Evolutionary conservation across 169 alveolate genomes (phyloP).

Genomic region (Perkinsus olseni): DNA sequence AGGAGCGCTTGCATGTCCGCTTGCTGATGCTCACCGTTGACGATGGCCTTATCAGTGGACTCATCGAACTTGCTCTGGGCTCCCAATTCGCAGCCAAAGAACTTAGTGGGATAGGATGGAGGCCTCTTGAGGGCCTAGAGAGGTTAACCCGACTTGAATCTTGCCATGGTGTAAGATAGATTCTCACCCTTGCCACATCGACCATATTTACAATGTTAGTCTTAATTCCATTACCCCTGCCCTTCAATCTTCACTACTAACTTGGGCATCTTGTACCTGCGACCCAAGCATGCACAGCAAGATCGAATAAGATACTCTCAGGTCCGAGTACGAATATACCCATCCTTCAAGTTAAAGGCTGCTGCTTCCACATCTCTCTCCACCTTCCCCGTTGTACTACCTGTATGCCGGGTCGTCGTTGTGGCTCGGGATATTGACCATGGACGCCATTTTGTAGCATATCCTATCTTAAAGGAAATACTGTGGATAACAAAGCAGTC

Average conservation of each 20-base stretch:
- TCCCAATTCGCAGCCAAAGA: slow-evolving; percentile 89
- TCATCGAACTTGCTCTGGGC: slow-evolving; percentile 89
- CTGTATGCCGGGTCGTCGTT: slow-evolving; percentile 3
- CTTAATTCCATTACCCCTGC: slow-evolving; percentile 67
- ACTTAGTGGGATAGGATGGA: slow-evolving; percentile 83
- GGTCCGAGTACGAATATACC: too few relatives aligned
- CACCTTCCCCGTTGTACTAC: too few relatives aligned
- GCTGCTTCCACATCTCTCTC: too few relatives aligned
- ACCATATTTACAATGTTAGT: slow-evolving; percentile 92
- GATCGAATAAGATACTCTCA: too few relatives aligned
- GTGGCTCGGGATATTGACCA: neutral
- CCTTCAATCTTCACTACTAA: slow-evolving; percentile 42
- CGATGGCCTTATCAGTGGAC: slow-evolving; percentile 84
- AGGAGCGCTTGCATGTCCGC: slow-evolving; percentile 76
- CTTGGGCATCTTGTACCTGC: slow-evolving; percentile 49
- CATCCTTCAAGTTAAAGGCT: too few relatives aligned
- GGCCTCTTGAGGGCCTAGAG: slow-evolving; percentile 63
- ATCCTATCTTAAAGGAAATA: neutral
- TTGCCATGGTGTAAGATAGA: too few relatives aligned
- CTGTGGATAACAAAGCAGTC: neutral
- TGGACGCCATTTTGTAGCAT: neutral
- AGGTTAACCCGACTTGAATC: slow-evolving; percentile 7
- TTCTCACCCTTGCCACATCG: slow-evolving; percentile 81
- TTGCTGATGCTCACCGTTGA: slow-evolving; percentile 87
- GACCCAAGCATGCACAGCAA: too few relatives aligned